These are phyloP conservation scores for Nemania abortiva DNA, from an alignment of 2,329 filamentous ascomycete genomes.

Conservation along the genomic window DNA sequence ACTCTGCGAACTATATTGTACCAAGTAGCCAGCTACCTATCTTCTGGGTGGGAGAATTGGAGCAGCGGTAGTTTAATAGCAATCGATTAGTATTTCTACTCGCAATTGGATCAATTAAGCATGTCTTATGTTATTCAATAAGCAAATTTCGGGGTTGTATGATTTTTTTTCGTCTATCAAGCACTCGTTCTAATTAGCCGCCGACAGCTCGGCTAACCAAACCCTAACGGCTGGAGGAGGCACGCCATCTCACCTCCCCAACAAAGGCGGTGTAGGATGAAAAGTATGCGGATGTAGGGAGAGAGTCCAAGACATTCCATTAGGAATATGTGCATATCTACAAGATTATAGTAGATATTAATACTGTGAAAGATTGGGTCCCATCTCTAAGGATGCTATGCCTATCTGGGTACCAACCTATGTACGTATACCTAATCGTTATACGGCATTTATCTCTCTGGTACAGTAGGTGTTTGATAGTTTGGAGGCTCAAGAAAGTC, in stretches of 20 bases:
- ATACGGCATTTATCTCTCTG: not conserved
- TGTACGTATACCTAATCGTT: not conserved
- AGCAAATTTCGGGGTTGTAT: not conserved
- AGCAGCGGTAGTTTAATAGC: not conserved
- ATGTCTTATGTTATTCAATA: not conserved
- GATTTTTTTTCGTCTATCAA: not conserved
- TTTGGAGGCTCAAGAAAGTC: slow-evolving; percentile 8
- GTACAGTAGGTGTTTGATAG: not conserved
- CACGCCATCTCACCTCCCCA: slow-evolving; percentile 2
- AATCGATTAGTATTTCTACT: slow-evolving; percentile 5
- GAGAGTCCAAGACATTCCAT: not conserved
- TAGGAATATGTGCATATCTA: not conserved
- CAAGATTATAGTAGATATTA: not conserved
- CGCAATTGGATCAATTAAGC: slow-evolving; percentile 13
- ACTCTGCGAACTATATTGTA: not conserved
- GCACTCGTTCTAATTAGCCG: slow-evolving; percentile 26
- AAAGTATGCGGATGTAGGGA: not conserved
- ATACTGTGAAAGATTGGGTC: slow-evolving; percentile 6
- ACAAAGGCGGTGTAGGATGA: slow-evolving; percentile 38
- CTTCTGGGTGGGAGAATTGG: not conserved
- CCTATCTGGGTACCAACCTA: not conserved
- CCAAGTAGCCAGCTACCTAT: not conserved
- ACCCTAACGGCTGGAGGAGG: slow-evolving; percentile 14
- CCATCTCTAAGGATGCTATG: not conserved
- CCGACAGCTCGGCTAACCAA: slow-evolving; percentile 28